A percentile compares a stretch with the other conserved stretches of the same genome.
These are phyloP conservation scores for Hypomontagnella submonticulosa DNA, from an alignment of 495 filamentous ascomycete genomes.

Conservation along the genomic window DNA sequence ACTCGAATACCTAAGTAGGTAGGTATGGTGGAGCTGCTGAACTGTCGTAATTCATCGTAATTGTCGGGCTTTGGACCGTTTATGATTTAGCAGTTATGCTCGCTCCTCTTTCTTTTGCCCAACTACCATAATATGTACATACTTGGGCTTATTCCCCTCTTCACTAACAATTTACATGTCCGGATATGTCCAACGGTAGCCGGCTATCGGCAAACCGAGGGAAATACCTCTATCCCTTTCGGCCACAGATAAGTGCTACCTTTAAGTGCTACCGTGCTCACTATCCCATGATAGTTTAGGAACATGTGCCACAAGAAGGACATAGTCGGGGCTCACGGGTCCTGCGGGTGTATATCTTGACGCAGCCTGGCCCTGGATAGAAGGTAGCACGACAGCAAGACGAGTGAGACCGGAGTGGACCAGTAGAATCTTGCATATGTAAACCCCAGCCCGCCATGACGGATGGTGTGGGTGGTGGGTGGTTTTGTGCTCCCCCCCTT, in stretches of 20 bases:
- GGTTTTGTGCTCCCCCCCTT: conserved; percentile 21
- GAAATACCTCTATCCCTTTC: conserved; percentile 6
- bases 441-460: conserved; percentile 37
- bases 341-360: conserved; percentile 29
- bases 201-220: conserved; percentile 2
- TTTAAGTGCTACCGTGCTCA: neutral
- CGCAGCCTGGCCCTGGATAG: conserved; percentile 37
- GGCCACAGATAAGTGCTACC: neutral
- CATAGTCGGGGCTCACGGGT: conserved; percentile 28
- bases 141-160: neutral
- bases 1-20: too few species aligned
- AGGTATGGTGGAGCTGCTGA: conserved; percentile 26
- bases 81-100: conserved; percentile 2
- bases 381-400: conserved; percentile 38
- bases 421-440: conserved; percentile 41
- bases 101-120: conserved; percentile 1
- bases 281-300: neutral
- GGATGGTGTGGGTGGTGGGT: conserved; percentile 17
- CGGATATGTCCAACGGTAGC: neutral
- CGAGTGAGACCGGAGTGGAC: conserved; percentile 20
- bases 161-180: neutral
- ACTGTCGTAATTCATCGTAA: conserved; percentile 32
- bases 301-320: conserved; percentile 6
- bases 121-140: neutral
- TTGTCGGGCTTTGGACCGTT: conserved; percentile 3